These are phyloP conservation scores for Stevia rebaudiana DNA, from an alignment of 140 eudicot genomes.

Conservation along the genomic window DNA sequence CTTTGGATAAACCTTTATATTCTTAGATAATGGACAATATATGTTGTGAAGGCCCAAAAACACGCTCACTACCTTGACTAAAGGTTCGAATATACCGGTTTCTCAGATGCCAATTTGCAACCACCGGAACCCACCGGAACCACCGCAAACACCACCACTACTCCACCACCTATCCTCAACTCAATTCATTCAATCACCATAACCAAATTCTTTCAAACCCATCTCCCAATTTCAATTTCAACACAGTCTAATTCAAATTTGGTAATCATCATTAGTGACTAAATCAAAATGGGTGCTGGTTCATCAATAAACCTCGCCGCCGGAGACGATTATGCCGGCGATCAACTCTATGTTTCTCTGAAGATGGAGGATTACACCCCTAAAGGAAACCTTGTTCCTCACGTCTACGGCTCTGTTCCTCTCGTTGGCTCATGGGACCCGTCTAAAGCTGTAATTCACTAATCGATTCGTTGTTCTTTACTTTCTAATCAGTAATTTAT, in stretches of 20 bases:
- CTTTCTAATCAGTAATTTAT: background rate
- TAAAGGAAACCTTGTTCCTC: conserved; percentile 63
- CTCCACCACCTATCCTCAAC: no score
- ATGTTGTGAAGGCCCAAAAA: conserved; percentile 11
- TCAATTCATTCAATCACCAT: background rate
- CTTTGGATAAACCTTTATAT: background rate
- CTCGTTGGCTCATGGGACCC: conserved; percentile 89
- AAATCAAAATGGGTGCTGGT: conserved; percentile 57
- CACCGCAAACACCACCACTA: background rate
- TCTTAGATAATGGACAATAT: background rate
- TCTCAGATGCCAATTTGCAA: background rate
- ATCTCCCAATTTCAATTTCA: background rate
- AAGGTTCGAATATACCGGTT: background rate
- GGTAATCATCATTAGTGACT: background rate
- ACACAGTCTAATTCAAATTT: background rate
- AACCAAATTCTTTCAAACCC: background rate
- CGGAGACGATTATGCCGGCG: conserved; percentile 68
- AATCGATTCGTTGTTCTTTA: background rate
- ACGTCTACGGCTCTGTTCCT: conserved; percentile 79
- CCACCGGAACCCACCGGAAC: background rate
- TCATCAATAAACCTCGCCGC: conserved; percentile 54
- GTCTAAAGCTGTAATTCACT: conserved; percentile 64
- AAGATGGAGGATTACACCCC: conserved; percentile 75
- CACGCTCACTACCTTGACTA: background rate
- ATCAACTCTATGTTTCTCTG: conserved; percentile 87